These are phyloP conservation scores for Ampelomyces quisqualis DNA, from an alignment of 2,329 filamentous ascomycete genomes.

Conservation along the genomic window DNA sequence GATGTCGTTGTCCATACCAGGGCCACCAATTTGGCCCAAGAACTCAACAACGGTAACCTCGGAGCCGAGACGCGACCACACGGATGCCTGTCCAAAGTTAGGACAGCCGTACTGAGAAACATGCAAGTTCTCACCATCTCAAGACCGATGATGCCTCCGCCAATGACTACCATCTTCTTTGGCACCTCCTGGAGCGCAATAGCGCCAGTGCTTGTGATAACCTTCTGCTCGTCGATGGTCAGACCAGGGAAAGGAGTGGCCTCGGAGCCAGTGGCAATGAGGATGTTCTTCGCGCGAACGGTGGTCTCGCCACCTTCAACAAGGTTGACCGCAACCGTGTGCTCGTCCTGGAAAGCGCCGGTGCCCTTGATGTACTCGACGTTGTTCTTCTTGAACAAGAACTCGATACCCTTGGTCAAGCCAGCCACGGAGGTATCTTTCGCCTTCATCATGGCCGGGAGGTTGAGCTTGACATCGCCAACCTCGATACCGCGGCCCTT, in stretches of 20 bases:
- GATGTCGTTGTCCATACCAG: conserved; percentile 94
- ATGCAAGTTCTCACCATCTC: conserved; percentile 94
- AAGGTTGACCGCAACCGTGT: conserved; percentile 88
- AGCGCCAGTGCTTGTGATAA: conserved; percentile 94
- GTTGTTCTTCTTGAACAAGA: conserved; percentile 98
- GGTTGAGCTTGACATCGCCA: conserved; percentile 93
- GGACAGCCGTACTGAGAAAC: no score
- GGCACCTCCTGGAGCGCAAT: conserved; percentile 87
- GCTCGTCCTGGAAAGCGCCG: conserved; percentile 80
- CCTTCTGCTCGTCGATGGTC: conserved; percentile 94
- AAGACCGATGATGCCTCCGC: conserved; percentile 96
- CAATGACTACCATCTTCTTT: conserved; percentile 95
- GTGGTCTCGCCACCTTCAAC: conserved; percentile 88
- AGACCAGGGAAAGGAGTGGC: conserved; percentile 94
- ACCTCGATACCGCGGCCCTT: conserved; percentile 98
- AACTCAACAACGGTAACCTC: conserved; percentile 98
- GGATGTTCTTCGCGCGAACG: conserved; percentile 90
- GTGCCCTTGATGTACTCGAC: conserved; percentile 97
- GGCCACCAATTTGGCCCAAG: conserved; percentile 91
- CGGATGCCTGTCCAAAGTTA: conserved; percentile 62
- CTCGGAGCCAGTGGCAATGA: conserved; percentile 95
- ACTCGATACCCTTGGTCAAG: conserved; percentile 96
- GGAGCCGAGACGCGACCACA: conserved; percentile 90
- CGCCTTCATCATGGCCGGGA: conserved; percentile 95
- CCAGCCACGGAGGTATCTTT: conserved; percentile 89